Percentiles rank a stretch among this genome's conserved stretches.
Evolutionary conservation across 768 basidiomycete species (phyloP).

Genomic region (Lepiota venenata): DNA sequence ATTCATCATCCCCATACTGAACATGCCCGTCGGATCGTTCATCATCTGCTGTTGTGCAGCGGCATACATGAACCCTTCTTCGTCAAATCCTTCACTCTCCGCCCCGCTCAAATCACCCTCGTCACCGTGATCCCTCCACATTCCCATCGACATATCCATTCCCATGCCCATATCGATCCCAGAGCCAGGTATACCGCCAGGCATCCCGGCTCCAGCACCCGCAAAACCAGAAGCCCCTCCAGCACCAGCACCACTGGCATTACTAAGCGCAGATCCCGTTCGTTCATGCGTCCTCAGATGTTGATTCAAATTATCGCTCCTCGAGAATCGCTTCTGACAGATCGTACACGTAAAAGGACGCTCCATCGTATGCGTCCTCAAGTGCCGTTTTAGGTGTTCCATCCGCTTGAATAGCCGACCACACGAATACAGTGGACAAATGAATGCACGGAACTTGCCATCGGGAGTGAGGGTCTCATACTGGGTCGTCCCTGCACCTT

Average conservation of each 20-base stretch:
- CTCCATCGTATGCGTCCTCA: conserved; percentile 89
- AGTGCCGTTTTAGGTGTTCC: conserved; percentile 87
- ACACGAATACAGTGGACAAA: conserved; percentile 84
- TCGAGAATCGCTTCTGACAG: conserved; percentile 81
- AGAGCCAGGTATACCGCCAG: conserved; percentile 12
- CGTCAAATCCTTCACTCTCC: conserved; percentile 20
- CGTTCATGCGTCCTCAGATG: conserved; percentile 79
- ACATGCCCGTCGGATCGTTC: conserved; percentile 24
- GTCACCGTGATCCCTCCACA: conserved; percentile 9
- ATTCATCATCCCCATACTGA: conserved; percentile 12
- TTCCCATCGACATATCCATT: conserved; percentile 17
- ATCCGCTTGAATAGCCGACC: conserved; percentile 85
- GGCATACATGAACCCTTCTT: conserved; percentile 20
- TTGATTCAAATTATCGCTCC: conserved; percentile 87
- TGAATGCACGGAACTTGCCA: conserved; percentile 60
- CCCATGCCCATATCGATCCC: conserved; percentile 11
- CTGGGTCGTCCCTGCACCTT: conserved; percentile 19
- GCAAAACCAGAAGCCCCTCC: conserved; percentile 18
- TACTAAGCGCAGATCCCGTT: conserved; percentile 26
- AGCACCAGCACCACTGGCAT: conserved; percentile 20
- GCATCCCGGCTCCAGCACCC: conserved; percentile 21
- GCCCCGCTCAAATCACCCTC: conserved; percentile 19
- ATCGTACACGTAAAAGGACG: conserved; percentile 71
- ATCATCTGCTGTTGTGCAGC: conserved; percentile 10
- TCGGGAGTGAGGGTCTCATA: conserved; percentile 28